Evolutionary conservation across 192 early-diverging fungal species (phyloP).

Genomic region (Blastocladiella britannica): DNA sequence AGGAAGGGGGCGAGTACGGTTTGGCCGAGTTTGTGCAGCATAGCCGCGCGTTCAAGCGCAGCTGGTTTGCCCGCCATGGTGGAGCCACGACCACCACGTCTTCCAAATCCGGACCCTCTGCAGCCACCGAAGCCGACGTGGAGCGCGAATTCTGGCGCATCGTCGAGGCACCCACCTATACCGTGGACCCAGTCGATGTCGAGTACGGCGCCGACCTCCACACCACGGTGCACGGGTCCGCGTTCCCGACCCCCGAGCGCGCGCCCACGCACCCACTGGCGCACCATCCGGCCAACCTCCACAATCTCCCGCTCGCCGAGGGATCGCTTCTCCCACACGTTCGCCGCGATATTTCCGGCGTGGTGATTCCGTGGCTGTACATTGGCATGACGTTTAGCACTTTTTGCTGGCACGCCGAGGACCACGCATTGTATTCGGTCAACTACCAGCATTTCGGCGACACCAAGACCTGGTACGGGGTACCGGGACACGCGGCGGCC

Average conservation of each 20-base stretch:
- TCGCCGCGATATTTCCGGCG: slow-evolving; percentile 79
- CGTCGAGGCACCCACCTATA: slow-evolving; percentile 64
- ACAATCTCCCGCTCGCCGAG: slow-evolving; percentile 56
- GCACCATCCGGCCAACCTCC: slow-evolving; percentile 66
- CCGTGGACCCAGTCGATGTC: slow-evolving; percentile 74
- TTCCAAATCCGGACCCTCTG: too few relatives aligned
- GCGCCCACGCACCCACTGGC: slow-evolving; percentile 44
- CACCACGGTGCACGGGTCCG: slow-evolving; percentile 74
- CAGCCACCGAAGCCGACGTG: slow-evolving; percentile 47
- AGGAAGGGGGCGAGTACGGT: slow-evolving; percentile 61
- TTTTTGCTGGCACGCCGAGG: slow-evolving; percentile 97
- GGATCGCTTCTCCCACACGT: slow-evolving; percentile 75
- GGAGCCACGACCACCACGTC: slow-evolving; percentile 8
- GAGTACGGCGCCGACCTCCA: slow-evolving; percentile 95
- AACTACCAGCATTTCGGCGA: slow-evolving; percentile 94
- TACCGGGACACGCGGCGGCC: slow-evolving; percentile 56
- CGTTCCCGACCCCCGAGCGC: slow-evolving; percentile 54
- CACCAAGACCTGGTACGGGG: slow-evolving; percentile 95
- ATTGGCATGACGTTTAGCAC: slow-evolving; percentile 87
- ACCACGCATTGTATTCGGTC: slow-evolving; percentile 89
- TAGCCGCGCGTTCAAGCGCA: slow-evolving; percentile 60
- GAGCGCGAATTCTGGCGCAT: slow-evolving; percentile 89
- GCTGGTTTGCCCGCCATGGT: slow-evolving; percentile 39
- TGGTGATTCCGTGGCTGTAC: slow-evolving; percentile 96
- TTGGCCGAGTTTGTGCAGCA: slow-evolving; percentile 57